Percentiles rank a stretch among this genome's conserved stretches.
These are phyloP conservation scores for Agaricales sp. DNA, from an alignment of 1,284 basidiomycete species.

Conservation along the genomic window DNA sequence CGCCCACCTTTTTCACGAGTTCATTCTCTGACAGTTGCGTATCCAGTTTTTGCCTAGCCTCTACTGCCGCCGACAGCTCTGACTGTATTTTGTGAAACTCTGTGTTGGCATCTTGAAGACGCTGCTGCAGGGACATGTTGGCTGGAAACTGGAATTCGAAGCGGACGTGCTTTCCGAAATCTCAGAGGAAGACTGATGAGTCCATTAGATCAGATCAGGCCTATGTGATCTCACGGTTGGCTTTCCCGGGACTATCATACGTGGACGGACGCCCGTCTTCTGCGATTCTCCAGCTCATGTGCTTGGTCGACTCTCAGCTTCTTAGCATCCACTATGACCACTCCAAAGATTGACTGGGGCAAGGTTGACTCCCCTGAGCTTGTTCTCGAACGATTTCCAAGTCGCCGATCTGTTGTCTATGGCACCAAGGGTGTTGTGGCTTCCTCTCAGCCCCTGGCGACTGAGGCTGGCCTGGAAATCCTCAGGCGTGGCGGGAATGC, in stretches of 20 bases:
- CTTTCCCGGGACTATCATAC: no score
- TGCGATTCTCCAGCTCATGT: no score
- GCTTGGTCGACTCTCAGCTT: no score
- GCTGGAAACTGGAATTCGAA: no score
- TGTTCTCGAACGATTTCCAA: conserved; percentile 51
- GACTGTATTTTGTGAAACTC: conserved; percentile 77
- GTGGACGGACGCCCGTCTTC: no score
- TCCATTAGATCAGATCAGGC: no score
- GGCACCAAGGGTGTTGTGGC: conserved; percentile 84
- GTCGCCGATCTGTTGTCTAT: conserved; percentile 69
- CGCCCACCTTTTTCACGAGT: conserved; percentile 74
- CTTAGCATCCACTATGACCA: no score
- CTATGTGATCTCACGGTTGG: no score
- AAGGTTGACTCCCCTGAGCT: conserved; percentile 55
- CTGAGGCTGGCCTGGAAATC: conserved; percentile 83
- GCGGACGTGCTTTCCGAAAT: no score
- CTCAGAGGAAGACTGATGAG: no score
- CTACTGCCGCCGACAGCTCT: conserved; percentile 64
- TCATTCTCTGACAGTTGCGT: conserved; percentile 90
- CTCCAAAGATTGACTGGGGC: conserved; percentile 52
- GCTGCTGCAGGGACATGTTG: conserved; percentile 37
- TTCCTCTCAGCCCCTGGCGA: conserved; percentile 85
- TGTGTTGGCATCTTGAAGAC: conserved; percentile 53
- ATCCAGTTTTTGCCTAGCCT: conserved; percentile 75
- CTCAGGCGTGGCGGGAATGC: conserved; percentile 88